Conservation (phyloP, 2,329 filamentous ascomycete genomes). For the Thielaviopsis punctulata region DNA sequence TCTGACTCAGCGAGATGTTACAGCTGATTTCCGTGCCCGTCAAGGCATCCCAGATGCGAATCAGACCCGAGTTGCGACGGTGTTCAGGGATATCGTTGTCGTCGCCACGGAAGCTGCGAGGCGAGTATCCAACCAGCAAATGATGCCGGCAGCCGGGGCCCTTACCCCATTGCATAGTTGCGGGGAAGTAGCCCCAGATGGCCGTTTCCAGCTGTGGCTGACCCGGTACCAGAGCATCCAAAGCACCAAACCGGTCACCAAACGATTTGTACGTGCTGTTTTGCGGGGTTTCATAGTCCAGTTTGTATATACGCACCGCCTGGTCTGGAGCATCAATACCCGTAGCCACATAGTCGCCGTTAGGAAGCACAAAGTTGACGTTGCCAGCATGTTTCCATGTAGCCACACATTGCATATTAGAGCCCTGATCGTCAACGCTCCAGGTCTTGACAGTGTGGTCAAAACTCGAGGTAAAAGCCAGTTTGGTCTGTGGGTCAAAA, state of each 20-base stretch:
- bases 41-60: slow-evolving; percentile 39
- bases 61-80: slow-evolving; percentile 38
- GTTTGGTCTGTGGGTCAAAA: slow-evolving; percentile 27
- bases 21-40: slow-evolving; percentile 29
- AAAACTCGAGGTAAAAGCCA: slow-evolving; percentile 43
- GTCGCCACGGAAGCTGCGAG: slow-evolving; percentile 33
- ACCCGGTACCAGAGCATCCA: not conserved
- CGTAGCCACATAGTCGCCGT: slow-evolving; percentile 34
- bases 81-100: slow-evolving; percentile 42
- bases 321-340: slow-evolving; percentile 36
- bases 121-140: slow-evolving; percentile 45
- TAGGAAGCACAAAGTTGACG: slow-evolving; percentile 42
- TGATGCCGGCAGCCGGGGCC: slow-evolving; percentile 28
- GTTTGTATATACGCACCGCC: slow-evolving; percentile 39
- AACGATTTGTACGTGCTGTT: slow-evolving; percentile 22
- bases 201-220: not conserved
- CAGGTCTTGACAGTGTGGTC: slow-evolving; percentile 45
- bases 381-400: slow-evolving; percentile 41
- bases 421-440: slow-evolving; percentile 24
- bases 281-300: slow-evolving; percentile 22
- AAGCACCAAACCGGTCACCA: slow-evolving; percentile 5
- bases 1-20: slow-evolving; percentile 33
- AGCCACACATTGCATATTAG: slow-evolving; percentile 22
- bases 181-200: slow-evolving; percentile 45
- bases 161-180: slow-evolving; percentile 45